phyloP scores from a whole-genome alignment of 768 basidiomycete genomes.

The Astraeus odoratus region DNA sequence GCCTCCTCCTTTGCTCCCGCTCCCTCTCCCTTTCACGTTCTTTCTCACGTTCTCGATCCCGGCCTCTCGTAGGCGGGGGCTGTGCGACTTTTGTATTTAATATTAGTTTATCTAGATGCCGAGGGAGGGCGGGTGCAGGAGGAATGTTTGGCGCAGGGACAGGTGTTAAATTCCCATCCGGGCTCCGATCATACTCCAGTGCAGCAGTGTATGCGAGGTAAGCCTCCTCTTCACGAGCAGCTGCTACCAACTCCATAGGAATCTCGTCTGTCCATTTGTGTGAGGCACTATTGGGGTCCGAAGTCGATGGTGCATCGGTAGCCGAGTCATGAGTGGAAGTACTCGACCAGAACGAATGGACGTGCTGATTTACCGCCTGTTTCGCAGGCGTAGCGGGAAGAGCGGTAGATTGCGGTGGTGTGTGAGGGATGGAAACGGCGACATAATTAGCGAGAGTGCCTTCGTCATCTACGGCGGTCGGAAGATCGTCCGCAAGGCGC shows the following conservation, averaged over 20 bases:
- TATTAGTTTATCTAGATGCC: constrained; percentile 92
- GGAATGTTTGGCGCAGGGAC: constrained; percentile 75
- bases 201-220: constrained; percentile 43
- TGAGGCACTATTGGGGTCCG: constrained; percentile 23
- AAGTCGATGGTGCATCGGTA: constrained; percentile 19
- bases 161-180: constrained; percentile 29
- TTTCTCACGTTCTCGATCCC: constrained; percentile 29
- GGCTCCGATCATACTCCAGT: constrained; percentile 27
- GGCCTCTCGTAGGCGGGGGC: constrained; percentile 27
- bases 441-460: constrained; percentile 94
- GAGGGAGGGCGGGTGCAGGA: constrained; percentile 79
- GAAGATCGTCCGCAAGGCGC: constrained; percentile 72
- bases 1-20: constrained; percentile 24
- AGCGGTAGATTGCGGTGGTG: constrained; percentile 27
- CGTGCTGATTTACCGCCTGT: constrained; percentile 19
- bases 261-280: constrained; percentile 71
- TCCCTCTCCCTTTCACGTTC: constrained; percentile 29
- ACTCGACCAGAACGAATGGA: constrained; percentile 40
- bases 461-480: constrained; percentile 88
- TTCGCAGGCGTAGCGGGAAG: constrained; percentile 28
- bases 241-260: constrained; percentile 70
- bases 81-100: constrained; percentile 49
- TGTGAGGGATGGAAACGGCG: constrained; percentile 35
- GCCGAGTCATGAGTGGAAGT: constrained; percentile 28
- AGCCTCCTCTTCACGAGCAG: constrained; percentile 78